Evolutionary conservation across 208 protist species (phyloP).

Genomic region (Herpetomonas samuelpessoai): DNA sequence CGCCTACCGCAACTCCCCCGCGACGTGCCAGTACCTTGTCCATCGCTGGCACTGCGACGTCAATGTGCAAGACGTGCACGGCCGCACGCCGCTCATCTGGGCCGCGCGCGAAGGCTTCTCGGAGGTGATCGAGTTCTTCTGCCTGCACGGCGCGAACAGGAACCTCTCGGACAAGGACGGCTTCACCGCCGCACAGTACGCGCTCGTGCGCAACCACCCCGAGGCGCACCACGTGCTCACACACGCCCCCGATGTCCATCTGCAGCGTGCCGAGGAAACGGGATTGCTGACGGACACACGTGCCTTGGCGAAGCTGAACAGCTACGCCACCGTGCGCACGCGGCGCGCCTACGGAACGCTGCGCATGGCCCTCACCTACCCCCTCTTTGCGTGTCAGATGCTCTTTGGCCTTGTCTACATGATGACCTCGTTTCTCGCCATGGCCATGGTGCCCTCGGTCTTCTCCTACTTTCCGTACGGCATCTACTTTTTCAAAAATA

Average conservation of each 20-base stretch:
- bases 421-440: slow-evolving; percentile 18
- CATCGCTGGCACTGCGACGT: slow-evolving; percentile 56
- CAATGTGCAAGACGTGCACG: slow-evolving; percentile 37
- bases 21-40: slow-evolving; percentile 67
- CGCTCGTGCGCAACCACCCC: slow-evolving; percentile 49
- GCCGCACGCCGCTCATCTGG: slow-evolving; percentile 75
- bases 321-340: slow-evolving; percentile 38
- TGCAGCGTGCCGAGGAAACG: background rate
- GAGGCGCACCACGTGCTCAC: slow-evolving; percentile 50
- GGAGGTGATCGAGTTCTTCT: slow-evolving; percentile 60
- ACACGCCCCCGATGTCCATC: slow-evolving; percentile 10
- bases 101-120: slow-evolving; percentile 74
- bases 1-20: slow-evolving; percentile 56
- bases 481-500: slow-evolving; percentile 68
- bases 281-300: background rate
- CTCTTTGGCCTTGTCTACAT: slow-evolving; percentile 36
- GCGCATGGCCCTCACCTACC: slow-evolving; percentile 33
- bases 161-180: slow-evolving; percentile 38
- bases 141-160: slow-evolving; percentile 40
- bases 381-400: slow-evolving; percentile 41
- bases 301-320: background rate
- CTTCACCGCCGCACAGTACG: slow-evolving; percentile 61
- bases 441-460: slow-evolving; percentile 45
- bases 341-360: slow-evolving; percentile 49
- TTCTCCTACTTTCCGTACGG: slow-evolving; percentile 41